These are phyloP conservation scores for Cercospora nicotianae DNA, from an alignment of 2,329 filamentous ascomycete species.

Conservation along the genomic window DNA sequence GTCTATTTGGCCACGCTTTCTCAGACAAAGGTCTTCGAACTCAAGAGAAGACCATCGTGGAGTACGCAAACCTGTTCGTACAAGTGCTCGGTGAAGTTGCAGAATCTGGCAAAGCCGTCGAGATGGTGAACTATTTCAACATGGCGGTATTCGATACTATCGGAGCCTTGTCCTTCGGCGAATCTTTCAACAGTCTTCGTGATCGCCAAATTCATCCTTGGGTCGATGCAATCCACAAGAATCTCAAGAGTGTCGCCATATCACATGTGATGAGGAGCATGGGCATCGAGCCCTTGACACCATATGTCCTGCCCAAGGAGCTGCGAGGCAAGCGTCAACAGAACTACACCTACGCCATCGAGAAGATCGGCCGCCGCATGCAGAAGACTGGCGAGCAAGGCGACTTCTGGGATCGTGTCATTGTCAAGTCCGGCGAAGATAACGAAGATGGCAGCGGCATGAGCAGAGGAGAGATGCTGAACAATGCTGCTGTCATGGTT, in stretches of 20 bases:
- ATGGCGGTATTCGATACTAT: background rate
- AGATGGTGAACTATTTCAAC: background rate
- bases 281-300: background rate
- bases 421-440: conserved; percentile 22
- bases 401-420: conserved; percentile 22
- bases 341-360: background rate
- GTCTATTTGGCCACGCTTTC: background rate
- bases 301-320: background rate
- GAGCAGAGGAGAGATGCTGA: conserved; percentile 26
- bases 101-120: background rate
- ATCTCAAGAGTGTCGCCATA: background rate
- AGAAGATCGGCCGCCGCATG: background rate
- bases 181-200: background rate
- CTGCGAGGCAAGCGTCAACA: background rate
- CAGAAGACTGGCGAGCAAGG: conserved; percentile 3
- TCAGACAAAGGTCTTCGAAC: background rate
- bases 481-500: background rate
- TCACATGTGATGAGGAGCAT: background rate
- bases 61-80: background rate
- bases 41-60: background rate
- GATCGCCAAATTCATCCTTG: background rate
- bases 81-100: background rate
- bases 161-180: background rate
- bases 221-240: background rate
- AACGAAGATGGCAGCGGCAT: conserved; percentile 30